Evolutionary conservation across 164 flowering plant species (phyloP), one percentile per base, ranked within the genome.

Genomic region (Dillenia suffruticosa): DNA sequence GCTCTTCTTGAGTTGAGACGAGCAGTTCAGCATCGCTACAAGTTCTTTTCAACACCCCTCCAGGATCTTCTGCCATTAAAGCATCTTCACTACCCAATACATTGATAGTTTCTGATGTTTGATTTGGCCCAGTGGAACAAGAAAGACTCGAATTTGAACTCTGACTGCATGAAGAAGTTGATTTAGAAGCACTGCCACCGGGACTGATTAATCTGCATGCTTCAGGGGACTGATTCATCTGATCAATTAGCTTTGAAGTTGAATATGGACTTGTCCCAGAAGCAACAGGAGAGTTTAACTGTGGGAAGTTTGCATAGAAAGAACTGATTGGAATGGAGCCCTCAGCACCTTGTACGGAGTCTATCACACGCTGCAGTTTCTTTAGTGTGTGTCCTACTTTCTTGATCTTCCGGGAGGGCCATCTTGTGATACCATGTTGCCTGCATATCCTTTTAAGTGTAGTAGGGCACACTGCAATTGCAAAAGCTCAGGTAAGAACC

Each of bases 401-500:
- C 81, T 88, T 88, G 70, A 90, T 86, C 76, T 85, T 86, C 24
- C 97, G 74, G 48, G 97, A 90, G 56, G 97, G 97, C 95, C 95
- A 90, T 12, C 97, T 71, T 9, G 79, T 76, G 46, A 90, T 88
- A n/a, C 95, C 95, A 67, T 90, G 88, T 44, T 83, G 95, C 71
- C 97, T 79, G 82, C 97, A 90, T 72, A 90, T 90, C 78, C 97
- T 73, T 76, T 90, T 90, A 74, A 90, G 81, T 12, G 97, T 88
- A 43, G 97, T 88, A 3, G 97, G 93, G 54, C 97, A 90, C 60
- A 88, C 97, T 90, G 89, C 70, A 76, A 64, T 19, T 16, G 53
- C 14, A 68, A 32, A 32, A 32, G 44, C 58, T 40, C 54, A 47
- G 12, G 59, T 51, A 44, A 60, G 9, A 11, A n/a, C 40, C 40